Evolutionary conservation across 768 basidiomycete species (phyloP).

Genomic region (Lentinula boryana): DNA sequence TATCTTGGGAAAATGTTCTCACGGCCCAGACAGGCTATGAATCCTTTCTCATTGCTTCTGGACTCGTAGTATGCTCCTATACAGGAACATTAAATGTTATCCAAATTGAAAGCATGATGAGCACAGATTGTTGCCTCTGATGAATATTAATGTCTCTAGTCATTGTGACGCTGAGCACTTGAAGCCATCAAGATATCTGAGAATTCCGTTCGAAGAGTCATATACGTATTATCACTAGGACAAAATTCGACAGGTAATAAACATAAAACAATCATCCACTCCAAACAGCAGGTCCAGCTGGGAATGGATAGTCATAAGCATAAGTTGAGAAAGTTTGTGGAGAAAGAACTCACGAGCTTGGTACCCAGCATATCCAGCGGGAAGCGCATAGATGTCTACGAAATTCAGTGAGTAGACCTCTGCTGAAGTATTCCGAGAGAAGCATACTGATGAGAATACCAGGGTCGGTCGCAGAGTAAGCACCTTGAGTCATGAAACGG

Average conservation of each 20-base stretch:
- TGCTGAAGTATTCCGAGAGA: background rate
- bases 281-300: constrained; percentile 28
- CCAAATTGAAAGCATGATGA: no score
- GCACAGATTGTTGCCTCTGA: no score
- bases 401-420: background rate
- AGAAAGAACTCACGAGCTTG: constrained; percentile 22
- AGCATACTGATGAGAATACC: constrained; percentile 26
- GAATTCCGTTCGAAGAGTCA: background rate
- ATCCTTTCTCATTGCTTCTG: no score
- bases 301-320: background rate
- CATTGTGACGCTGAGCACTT: no score
- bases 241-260: no score
- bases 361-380: constrained; percentile 24
- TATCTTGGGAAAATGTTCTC: no score
- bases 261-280: constrained; percentile 12
- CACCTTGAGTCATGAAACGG: constrained; percentile 12
- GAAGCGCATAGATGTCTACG: constrained; percentile 24
- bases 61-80: no score
- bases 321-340: background rate
- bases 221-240: background rate
- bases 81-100: no score
- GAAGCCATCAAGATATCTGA: no score
- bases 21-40: no score
- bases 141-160: no score
- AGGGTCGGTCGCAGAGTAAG: constrained; percentile 25